Percentiles rank a stretch among this genome's conserved stretches.
These are phyloP conservation scores for Prosopis cineraria DNA, from an alignment of 306 rosid genomes.

Conservation along the genomic window DNA sequence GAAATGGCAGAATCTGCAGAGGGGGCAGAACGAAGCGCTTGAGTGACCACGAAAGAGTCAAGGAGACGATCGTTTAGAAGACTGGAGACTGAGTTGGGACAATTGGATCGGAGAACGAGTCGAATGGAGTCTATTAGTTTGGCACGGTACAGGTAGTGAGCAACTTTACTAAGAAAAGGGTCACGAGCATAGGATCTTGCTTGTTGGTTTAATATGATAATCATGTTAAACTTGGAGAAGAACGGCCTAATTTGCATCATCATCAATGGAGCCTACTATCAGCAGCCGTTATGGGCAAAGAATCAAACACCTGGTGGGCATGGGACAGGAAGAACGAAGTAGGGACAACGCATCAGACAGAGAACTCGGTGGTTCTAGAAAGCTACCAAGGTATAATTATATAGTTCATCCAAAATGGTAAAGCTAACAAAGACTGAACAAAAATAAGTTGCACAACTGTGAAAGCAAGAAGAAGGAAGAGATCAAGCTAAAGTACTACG, in stretches of 20 bases:
- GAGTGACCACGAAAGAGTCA: conserved; percentile 70
- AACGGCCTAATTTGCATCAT: conserved; percentile 41
- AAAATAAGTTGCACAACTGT: not conserved
- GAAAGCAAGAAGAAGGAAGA: not conserved
- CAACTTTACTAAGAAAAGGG: conserved; percentile 67
- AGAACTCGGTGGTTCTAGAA: not conserved
- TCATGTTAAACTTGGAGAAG: conserved; percentile 25
- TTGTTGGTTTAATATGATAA: conserved; percentile 42
- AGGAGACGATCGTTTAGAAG: conserved; percentile 51
- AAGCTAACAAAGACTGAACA: too few species aligned
- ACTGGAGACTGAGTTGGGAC: conserved; percentile 47
- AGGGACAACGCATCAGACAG: too few species aligned
- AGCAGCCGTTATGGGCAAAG: conserved; percentile 28
- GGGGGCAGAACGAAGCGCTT: conserved; percentile 74
- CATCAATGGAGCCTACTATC: not conserved
- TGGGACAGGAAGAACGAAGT: not conserved
- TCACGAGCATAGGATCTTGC: conserved; percentile 52
- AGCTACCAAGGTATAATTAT: not conserved
- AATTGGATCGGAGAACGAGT: conserved; percentile 55
- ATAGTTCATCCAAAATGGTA: not conserved
- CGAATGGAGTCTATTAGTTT: conserved; percentile 76
- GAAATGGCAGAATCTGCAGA: conserved; percentile 70
- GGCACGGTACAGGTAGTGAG: conserved; percentile 80
- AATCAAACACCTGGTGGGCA: conserved; percentile 49
- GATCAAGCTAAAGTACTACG: too few species aligned